Base-by-base conservation (phyloP, 495 filamentous ascomycete species). In the Aspergillus biplanus region DNA sequence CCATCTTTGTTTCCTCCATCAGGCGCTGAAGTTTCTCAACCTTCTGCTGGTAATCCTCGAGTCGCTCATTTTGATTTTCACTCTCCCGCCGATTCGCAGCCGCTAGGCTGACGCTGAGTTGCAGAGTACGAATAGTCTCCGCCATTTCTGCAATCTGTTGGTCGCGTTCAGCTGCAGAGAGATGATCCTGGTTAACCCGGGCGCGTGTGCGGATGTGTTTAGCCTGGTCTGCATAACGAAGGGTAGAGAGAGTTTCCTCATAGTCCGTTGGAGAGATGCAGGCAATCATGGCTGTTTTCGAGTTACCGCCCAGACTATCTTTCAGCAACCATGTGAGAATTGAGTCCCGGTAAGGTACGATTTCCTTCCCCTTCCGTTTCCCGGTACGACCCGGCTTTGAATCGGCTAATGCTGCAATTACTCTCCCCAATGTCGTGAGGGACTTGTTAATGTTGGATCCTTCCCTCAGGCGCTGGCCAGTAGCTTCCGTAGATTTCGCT, bases 381-480 rank as follows among this genome's bases (percentile, higher is more conserved):
- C 78, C 78, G 37, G 71, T 68, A 47, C 87, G 80, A 27, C 74
- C 68, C 57, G 86, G 82, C 67, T 89, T 89, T 0, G 91, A 89
- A 70, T 97, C 93, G 21, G 95, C 93, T 15, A 99, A 82, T 4
- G 95, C 94, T n/a, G 94, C 95, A 73, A 99, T 99, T 52, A 99
- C 95, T 49, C 95, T 89, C 4, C 95, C 95, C 8, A 99, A 83
- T 0, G 96, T 99, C 6, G 96, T 97, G 13, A 99, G 85, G 7
- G 95, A 98, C 73, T 98, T 97, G 82, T 99, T 99, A 81, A 99
- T 99, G 70, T 97, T 97, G 63, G 90, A 92, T 32, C 95, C 95
- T 77, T 99, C 95, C 59, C 93, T 89, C 15, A 99, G 84, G 27
- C 96, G 86, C 64, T 87, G 85, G 42, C 95, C 95, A 1, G 93